Conservation (phyloP, 2,329 filamentous ascomycete species). For the Alternaria infectoria region DNA sequence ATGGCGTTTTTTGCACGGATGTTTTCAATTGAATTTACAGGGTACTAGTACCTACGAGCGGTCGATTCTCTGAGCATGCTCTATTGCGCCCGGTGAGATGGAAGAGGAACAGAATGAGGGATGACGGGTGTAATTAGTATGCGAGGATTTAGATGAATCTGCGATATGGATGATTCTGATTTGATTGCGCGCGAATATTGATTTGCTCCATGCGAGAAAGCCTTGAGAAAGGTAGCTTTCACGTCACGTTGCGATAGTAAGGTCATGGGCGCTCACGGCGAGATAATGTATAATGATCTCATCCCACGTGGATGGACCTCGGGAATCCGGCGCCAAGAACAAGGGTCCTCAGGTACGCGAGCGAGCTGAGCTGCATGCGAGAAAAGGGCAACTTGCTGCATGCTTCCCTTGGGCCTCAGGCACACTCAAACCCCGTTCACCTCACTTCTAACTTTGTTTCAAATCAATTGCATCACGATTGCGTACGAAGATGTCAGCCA, state of each 20-base stretch:
- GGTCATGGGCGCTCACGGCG: background rate
- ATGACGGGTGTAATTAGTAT: background rate
- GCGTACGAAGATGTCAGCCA: background rate
- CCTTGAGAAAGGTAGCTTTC: too few species aligned
- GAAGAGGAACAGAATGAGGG: accelerated
- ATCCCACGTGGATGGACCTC: constrained; percentile 15
- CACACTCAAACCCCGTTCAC: background rate
- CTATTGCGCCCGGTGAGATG: background rate
- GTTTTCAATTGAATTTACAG: too few species aligned
- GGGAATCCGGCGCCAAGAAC: constrained; percentile 10
- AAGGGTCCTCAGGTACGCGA: constrained; percentile 12
- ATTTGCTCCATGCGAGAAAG: too few species aligned
- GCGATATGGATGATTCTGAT: background rate
- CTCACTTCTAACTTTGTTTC: background rate
- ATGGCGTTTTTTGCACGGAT: constrained; percentile 11
- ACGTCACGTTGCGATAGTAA: background rate
- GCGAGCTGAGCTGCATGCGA: background rate
- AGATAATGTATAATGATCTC: constrained; percentile 17
- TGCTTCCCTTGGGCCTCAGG: background rate
- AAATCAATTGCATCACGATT: background rate
- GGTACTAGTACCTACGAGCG: background rate
- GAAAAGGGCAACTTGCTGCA: background rate
- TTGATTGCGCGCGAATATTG: background rate
- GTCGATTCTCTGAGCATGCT: background rate
- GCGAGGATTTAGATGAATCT: background rate